Conservation (phyloP, 1,284 basidiomycete genomes). For the Peniophora sp. region DNA sequence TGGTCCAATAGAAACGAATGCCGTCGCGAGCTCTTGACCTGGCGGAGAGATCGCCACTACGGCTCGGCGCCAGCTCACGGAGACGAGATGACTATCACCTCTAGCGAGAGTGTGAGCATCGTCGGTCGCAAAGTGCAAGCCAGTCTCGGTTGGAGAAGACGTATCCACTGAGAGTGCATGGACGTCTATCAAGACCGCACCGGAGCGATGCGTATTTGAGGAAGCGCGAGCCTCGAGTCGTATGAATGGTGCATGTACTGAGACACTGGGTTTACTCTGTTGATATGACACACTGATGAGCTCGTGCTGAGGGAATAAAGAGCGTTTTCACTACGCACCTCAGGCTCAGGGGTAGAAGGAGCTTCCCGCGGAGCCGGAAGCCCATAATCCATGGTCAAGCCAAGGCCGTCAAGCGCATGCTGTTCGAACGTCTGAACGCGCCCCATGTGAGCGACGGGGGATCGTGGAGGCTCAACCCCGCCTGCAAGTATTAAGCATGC, state of each 20-base stretch:
- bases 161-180: slow-evolving; percentile 41
- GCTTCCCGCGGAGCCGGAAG: too few species aligned
- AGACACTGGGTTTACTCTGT: too few species aligned
- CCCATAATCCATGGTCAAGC: slow-evolving; percentile 41
- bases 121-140: slow-evolving; percentile 8
- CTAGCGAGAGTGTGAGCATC: not conserved
- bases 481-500: too few species aligned
- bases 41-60: slow-evolving; percentile 38
- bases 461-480: too few species aligned
- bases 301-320: too few species aligned
- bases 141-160: slow-evolving; percentile 16
- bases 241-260: too few species aligned
- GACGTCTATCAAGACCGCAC: slow-evolving; percentile 57
- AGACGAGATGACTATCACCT: slow-evolving; percentile 21
- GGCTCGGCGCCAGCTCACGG: slow-evolving; percentile 35
- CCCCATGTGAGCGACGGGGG: not conserved
- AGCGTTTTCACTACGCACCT: too few species aligned
- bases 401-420: slow-evolving; percentile 46
- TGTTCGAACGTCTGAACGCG: slow-evolving; percentile 27
- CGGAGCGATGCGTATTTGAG: slow-evolving; percentile 42
- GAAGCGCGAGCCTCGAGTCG: slow-evolving; percentile 28
- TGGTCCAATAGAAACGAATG: slow-evolving; percentile 24
- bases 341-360: too few species aligned
- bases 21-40: slow-evolving; percentile 21
- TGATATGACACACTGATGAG: too few species aligned